Evolutionary conservation across 352 stramenopile species (phyloP), one percentile per base, ranked within the genome.

Genomic region (Globisporangium okanoganense): DNA sequence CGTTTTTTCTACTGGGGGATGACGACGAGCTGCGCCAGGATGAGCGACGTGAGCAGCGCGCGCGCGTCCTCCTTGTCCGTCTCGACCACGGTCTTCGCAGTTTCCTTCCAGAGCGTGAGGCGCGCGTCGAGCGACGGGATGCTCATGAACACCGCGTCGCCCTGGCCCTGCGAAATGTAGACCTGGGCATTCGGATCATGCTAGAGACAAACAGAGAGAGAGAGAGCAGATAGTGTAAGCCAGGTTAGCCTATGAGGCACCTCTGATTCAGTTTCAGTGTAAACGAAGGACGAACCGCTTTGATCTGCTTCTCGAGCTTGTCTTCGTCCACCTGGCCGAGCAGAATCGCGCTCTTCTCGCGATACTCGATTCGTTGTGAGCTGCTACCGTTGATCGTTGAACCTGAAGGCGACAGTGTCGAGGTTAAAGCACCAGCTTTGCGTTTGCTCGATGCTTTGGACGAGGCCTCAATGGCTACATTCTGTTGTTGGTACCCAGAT

Each of bases 291-390:
- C 51, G 36, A 62, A 94, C 84, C 61, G 76, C 70, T 79, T 89
- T 88, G 53, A 94, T 70, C 65, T 91, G 82, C 41, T 87, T 78
- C 41, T 79, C 75, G 27, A 94, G 69, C 33, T 87, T 87, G 35
- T 94, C 82, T 74, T 94, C 82, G 61, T 92, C 80, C 31, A 94
- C 81, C 64, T 85, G 73, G 0, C 82, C 85, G 12, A 94, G 61
- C 6, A 94, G 55, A 5, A 91, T 66, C 33, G 63, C 76, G 22
- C 60, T 78, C 49, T 78, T 79, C 58, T 94, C 80, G 16, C 82
- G 75, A 56, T 80, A 90, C 25, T 85, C 76, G 51, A 90, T 63
- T n/a, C 59, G 66, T 18, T 81, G 69, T 7, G 38, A 22, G 29
- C 35, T 43, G 47, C 41, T 44, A 20, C 20, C 14, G 13, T 43